Conservation (phyloP, 768 basidiomycete species). For the Boletus sp. region DNA sequence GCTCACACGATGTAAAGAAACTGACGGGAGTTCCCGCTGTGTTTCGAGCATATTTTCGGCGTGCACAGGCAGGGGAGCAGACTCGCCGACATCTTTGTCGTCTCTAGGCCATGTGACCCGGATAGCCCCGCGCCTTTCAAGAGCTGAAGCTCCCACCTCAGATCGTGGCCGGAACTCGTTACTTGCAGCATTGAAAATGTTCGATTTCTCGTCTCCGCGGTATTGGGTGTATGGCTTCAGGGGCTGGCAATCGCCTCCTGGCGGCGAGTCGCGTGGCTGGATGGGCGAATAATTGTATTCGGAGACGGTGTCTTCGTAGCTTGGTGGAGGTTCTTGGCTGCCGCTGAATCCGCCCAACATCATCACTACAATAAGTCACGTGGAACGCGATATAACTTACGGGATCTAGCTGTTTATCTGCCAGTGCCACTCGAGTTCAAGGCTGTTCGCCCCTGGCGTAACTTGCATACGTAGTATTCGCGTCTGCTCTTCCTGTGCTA, state of each 20-base stretch:
- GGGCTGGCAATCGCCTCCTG: not conserved
- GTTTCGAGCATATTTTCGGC: not conserved
- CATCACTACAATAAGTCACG: not conserved
- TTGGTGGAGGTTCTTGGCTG: constrained; percentile 11
- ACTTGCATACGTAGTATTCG: not conserved
- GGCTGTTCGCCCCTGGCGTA: not conserved
- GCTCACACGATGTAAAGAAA: not conserved
- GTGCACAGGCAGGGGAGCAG: not conserved
- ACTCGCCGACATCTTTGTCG: not conserved
- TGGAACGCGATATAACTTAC: constrained; percentile 1
- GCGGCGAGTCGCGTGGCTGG: not conserved
- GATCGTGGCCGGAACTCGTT: not conserved
- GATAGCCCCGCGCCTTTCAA: not conserved
- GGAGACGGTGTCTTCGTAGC: constrained; percentile 7
- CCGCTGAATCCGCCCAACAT: not conserved
- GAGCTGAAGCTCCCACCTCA: not conserved
- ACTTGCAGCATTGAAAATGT: not conserved
- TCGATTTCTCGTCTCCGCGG: not conserved
- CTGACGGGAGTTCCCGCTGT: not conserved
- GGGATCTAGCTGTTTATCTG: not conserved
- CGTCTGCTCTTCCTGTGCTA: not conserved
- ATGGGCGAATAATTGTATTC: not conserved
- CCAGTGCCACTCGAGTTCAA: constrained; percentile 2
- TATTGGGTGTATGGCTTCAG: not conserved
- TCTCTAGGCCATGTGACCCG: not conserved